These are phyloP conservation scores for Kalanchoe fedtschenkoi DNA, from an alignment of 164 flowering plant genomes.

Conservation along the genomic window DNA sequence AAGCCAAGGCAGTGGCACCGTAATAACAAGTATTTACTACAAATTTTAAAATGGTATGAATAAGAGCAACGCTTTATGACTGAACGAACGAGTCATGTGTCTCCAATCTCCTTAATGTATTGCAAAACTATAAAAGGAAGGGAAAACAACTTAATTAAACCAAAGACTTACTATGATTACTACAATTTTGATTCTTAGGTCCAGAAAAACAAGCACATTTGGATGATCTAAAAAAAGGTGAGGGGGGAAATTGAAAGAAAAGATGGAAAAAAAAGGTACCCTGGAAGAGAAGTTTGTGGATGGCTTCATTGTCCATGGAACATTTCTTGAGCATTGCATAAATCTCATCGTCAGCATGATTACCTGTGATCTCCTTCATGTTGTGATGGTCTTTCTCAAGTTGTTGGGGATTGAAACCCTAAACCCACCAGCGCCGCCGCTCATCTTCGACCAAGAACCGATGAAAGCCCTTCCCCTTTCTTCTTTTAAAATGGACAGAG, in stretches of 20 bases:
- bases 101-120: too few relatives aligned
- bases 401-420: slow-evolving; percentile 56
- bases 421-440: slow-evolving; percentile 36
- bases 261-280: slow-evolving; percentile 22
- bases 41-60: too few relatives aligned
- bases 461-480: background rate
- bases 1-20: too few relatives aligned
- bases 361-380: slow-evolving; percentile 74
- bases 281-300: slow-evolving; percentile 61
- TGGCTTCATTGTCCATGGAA: slow-evolving; percentile 77
- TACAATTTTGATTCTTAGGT: background rate
- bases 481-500: background rate
- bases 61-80: too few relatives aligned
- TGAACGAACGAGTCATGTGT: too few relatives aligned
- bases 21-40: too few relatives aligned
- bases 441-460: slow-evolving; percentile 25
- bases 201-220: background rate
- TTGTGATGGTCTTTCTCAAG: slow-evolving; percentile 48
- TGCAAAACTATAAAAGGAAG: too few relatives aligned
- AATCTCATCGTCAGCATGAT: slow-evolving; percentile 69
- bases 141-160: too few relatives aligned
- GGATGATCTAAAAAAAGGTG: background rate
- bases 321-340: slow-evolving; percentile 85
- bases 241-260: background rate
- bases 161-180: too few relatives aligned